Evolutionary conservation across 1,139 yeast species (phyloP).

Genomic region (Protomyces inundatus): DNA sequence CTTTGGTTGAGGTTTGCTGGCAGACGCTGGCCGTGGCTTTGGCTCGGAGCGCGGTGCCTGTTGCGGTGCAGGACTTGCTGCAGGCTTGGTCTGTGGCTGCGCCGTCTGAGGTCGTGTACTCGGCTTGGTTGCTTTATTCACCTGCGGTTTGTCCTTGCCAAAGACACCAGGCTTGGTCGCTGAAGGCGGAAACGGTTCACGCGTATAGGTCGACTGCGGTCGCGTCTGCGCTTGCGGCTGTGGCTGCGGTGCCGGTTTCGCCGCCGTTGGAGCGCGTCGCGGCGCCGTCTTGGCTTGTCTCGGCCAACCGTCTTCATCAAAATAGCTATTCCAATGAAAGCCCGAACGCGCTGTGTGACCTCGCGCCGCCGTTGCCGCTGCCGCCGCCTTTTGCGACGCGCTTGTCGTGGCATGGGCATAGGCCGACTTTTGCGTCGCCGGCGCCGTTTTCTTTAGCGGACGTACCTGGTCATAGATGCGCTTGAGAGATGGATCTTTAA

Average conservation of each 20-base stretch:
- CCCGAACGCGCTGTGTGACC: background rate
- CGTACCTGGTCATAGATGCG: conserved; percentile 26
- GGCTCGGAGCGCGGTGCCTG: background rate
- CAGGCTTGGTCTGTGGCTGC: background rate
- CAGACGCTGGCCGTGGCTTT: background rate
- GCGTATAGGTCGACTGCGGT: background rate
- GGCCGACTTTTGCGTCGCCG: background rate
- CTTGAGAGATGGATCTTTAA: conserved; percentile 20
- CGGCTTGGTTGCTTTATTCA: background rate
- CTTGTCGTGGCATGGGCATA: background rate
- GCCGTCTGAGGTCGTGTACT: background rate
- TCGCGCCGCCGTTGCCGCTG: background rate
- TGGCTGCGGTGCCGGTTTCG: background rate
- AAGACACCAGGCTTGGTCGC: background rate
- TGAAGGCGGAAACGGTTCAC: background rate
- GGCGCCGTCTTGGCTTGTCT: background rate
- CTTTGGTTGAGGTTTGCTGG: background rate
- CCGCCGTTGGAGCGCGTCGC: background rate
- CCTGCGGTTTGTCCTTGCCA: background rate
- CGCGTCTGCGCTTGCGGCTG: background rate
- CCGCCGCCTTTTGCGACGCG: background rate
- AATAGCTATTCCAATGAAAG: background rate
- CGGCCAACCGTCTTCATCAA: background rate
- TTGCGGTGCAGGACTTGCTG: background rate
- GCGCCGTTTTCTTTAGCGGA: background rate